phyloP scores from a whole-genome alignment of 129 eudicot species.

The Artemisia annua region DNA sequence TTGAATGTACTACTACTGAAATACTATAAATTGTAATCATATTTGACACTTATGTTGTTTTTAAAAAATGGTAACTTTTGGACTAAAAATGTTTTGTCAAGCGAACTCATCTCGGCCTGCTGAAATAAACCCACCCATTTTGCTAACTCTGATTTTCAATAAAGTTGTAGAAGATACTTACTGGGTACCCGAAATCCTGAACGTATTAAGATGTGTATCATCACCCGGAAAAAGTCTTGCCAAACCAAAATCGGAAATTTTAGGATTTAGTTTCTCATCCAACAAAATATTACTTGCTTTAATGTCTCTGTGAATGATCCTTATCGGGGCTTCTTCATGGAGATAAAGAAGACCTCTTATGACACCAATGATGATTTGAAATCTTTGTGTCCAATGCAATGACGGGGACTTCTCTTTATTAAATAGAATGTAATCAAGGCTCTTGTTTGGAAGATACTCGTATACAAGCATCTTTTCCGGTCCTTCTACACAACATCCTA shows the following conservation, averaged over 20 bases:
- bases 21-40: not conserved
- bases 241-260: constrained; percentile 84
- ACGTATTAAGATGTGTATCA: constrained; percentile 73
- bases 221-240: constrained; percentile 95
- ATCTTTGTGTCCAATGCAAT: constrained; percentile 64
- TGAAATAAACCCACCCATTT: not conserved
- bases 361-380: constrained; percentile 55
- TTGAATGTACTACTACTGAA: too few relatives aligned
- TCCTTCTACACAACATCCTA: constrained; percentile 90
- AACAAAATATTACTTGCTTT: constrained; percentile 86
- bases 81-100: not conserved
- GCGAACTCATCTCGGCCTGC: not conserved
- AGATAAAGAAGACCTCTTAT: constrained; percentile 86
- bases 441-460: constrained; percentile 79
- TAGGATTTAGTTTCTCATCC: constrained; percentile 65
- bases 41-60: not conserved
- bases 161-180: constrained; percentile 37
- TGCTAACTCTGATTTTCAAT: not conserved
- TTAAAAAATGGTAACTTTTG: not conserved
- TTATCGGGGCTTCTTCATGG: constrained; percentile 92
- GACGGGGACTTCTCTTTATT: constrained; percentile 52
- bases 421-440: constrained; percentile 79
- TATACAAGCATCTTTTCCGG: constrained; percentile 94
- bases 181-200: constrained; percentile 79
- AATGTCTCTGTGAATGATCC: constrained; percentile 87